Evolutionary conservation across 2,329 filamentous ascomycete genomes (phyloP).

Genomic region (Pseudogymnoascus sp.): DNA sequence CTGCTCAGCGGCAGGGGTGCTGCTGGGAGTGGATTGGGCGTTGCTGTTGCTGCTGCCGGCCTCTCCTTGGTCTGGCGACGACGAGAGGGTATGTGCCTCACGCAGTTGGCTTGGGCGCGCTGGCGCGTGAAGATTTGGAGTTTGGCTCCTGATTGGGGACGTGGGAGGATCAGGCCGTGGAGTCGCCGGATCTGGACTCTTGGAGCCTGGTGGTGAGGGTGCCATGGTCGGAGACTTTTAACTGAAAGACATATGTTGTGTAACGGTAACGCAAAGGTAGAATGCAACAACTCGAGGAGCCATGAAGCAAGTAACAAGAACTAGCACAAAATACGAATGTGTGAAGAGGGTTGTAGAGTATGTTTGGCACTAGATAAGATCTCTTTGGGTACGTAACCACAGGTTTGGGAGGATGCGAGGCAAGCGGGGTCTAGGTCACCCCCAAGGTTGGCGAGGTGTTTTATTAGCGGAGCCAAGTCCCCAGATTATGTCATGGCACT

Average conservation of each 20-base stretch:
- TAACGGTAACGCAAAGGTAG: not conserved
- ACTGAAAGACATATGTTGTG: conserved; percentile 5
- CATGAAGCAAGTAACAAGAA: not conserved
- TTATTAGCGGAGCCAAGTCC: conserved; percentile 5
- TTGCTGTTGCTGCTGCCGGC: conserved; percentile 21
- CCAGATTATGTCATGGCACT: conserved; percentile 4
- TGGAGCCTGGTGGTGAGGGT: not conserved
- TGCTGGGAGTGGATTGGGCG: conserved; percentile 19
- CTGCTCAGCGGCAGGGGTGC: conserved; percentile 15
- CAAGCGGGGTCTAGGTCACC: conserved; percentile 8
- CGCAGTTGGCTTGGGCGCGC: conserved; percentile 24
- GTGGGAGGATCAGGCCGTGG: not conserved
- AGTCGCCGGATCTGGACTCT: not conserved
- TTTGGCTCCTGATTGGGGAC: not conserved
- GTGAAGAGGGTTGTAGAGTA: not conserved
- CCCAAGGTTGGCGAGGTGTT: conserved; percentile 7
- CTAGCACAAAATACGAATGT: not conserved
- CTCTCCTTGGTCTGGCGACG: conserved; percentile 19
- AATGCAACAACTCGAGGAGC: conserved; percentile 5
- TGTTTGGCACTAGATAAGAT: not conserved
- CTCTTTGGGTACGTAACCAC: not conserved
- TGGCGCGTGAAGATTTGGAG: conserved; percentile 19
- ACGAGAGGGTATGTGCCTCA: conserved; percentile 23
- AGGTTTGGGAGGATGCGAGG: not conserved
- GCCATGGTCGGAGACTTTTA: conserved; percentile 4